Evolutionary conservation across 805 yeast genomes (phyloP).

Genomic region (Lipomyces oligophaga): DNA sequence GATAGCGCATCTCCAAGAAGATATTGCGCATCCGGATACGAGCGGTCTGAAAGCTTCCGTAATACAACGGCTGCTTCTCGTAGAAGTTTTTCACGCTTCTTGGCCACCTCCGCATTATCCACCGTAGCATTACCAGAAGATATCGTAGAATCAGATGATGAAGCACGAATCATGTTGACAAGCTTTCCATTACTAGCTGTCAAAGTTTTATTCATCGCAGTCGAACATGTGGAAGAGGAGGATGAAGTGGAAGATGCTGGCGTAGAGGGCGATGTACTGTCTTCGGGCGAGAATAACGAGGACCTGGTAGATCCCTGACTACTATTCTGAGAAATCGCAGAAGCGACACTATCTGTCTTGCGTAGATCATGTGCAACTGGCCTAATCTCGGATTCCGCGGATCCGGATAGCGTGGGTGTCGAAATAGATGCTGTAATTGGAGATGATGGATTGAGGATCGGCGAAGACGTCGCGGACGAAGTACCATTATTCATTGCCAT

Average conservation of each 20-base stretch:
- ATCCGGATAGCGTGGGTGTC: neutral
- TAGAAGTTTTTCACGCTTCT: slow-evolving; percentile 47
- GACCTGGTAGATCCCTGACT: slow-evolving; percentile 6
- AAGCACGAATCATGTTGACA: neutral
- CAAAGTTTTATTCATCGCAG: no score
- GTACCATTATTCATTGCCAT: slow-evolving; percentile 35
- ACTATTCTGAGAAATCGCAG: slow-evolving; percentile 8
- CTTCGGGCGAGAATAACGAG: slow-evolving; percentile 9
- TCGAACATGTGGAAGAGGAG: slow-evolving; percentile 1
- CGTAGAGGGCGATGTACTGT: slow-evolving; percentile 5
- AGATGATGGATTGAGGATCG: neutral
- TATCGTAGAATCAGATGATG: neutral
- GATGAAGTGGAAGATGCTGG: slow-evolving; percentile 2
- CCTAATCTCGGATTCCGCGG: neutral
- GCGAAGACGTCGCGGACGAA: neutral
- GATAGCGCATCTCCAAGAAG: slow-evolving; percentile 84
- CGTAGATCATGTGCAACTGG: slow-evolving; percentile 1
- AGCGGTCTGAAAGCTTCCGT: slow-evolving; percentile 68
- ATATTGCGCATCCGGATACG: slow-evolving; percentile 87
- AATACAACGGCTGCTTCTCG: slow-evolving; percentile 74
- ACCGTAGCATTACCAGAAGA: neutral
- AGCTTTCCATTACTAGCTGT: no score
- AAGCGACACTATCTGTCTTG: slow-evolving; percentile 6
- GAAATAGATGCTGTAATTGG: neutral
- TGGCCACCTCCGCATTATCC: slow-evolving; percentile 4